Base-by-base conservation (phyloP, 352 stramenopile species). In the Globisporangium echinulatum region DNA sequence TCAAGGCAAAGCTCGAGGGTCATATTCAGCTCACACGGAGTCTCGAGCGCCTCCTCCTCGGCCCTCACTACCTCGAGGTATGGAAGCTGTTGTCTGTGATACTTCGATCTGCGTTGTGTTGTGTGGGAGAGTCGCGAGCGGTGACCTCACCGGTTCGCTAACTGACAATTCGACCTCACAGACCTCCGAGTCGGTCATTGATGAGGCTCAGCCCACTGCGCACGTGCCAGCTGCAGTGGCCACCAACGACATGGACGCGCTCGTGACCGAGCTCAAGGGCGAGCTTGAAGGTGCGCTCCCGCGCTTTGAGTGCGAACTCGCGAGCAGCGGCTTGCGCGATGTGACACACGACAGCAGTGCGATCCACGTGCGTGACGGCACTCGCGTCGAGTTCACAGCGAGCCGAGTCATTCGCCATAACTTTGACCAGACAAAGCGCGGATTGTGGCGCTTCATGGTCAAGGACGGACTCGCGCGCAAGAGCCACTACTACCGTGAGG, bases 1-100 rank as follows among this genome's bases (percentile, higher is more conserved):
- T 78, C 11, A 66, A 64, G 53, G 54, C 59, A 54, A 58, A 76
- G 54, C 56, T 78, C 6, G 55, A 72, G 47, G 61, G 58, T 1
- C 64, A 81, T 36, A 56, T 69, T 14, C 64, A 71, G 42, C 60
- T 76, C 13, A 59, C 60, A 10, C 51, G 55, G 37, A 63, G 64
- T 7, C 44, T 75, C 33, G 55, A 68, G 58, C 50, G 56, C 13
- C 40, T 66, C 13, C 42, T 76, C 13, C 66, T 56, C 13, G 59
- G 67, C n/a, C 59, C 44, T 5, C 59, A 36, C 2, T 55, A 59
- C 53, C 49, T 60, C 46, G 52, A 64, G 52, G 54, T 19, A 19
- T 19, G 17, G 17, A 19, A 19, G 17, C 17, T 19, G 17, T 19
- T 19, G 17, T 19, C 17, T 19, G 17, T 19, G 17, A 19, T 19